Evolutionary conservation across 768 basidiomycete species (phyloP), one percentile per base, ranked within the genome.

Genomic region (Postia placenta): DNA sequence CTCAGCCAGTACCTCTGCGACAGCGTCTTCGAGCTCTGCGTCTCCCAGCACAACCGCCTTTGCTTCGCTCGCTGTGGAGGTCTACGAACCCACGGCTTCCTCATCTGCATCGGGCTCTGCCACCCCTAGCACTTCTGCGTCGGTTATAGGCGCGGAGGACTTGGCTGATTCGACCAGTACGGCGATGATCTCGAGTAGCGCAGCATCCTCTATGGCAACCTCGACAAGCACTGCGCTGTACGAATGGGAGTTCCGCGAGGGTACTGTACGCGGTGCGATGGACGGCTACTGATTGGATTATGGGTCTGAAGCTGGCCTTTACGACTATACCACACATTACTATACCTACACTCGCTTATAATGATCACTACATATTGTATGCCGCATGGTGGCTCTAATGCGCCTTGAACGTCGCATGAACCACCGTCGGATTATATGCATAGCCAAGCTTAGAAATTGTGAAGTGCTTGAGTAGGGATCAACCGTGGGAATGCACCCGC

Each of bases 211-310:
- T 5, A 48, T 41, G 24, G 26, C 22, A 15, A 7, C 27, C 5
- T 7, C 12, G 35, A 40, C 22, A 11, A 17, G 42, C 27, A 11
- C 44, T 23, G 30, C 49, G 30, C 20, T 36, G 4, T 72, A 71
- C 52, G 55, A 60, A 51, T 72, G 69, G 68, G 64, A 59, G 56
- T 74, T 74, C 61, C 63, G 47, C 53, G 47, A 59, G 57, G 50
- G 53, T 20, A 25, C 27, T 27, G 47, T 49, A n/a, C n/a, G n/a
- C n/a, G n/a, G n/a, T n/a, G n/a, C n/a, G n/a, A n/a, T n/a, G n/a
- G n/a, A n/a, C n/a, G n/a, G n/a, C n/a, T n/a, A n/a, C n/a, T n/a
- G n/a, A n/a, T n/a, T n/a, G n/a, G n/a, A n/a, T n/a, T n/a, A n/a
- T n/a, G n/a, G n/a, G n/a, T n/a, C n/a, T n/a, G n/a, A n/a, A n/a